phyloP scores from a whole-genome alignment of 1,284 basidiomycete genomes.

The Irpex rosettiformis region DNA sequence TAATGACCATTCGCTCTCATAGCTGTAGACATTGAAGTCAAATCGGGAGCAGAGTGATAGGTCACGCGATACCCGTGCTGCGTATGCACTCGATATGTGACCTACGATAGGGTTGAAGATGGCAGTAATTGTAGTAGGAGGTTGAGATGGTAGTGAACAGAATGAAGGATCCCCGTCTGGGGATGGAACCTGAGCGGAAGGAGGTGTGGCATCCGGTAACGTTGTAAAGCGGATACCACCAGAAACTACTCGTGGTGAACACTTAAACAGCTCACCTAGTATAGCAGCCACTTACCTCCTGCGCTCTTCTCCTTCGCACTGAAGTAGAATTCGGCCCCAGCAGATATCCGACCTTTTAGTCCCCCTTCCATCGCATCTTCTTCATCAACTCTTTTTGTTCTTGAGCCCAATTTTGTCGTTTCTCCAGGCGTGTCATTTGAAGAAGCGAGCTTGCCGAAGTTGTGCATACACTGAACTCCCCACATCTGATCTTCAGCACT shows the following conservation, averaged over 20 bases:
- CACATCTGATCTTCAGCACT: conserved; percentile 93
- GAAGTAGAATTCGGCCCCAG: conserved; percentile 93
- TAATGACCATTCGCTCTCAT: conserved; percentile 93
- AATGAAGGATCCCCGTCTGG: background rate
- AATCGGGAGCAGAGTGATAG: conserved; percentile 90
- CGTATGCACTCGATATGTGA: conserved; percentile 89
- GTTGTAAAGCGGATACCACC: conserved; percentile 93
- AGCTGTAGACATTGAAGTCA: conserved; percentile 96
- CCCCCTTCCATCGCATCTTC: conserved; percentile 90
- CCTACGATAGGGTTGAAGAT: conserved; percentile 97
- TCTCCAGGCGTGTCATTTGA: conserved; percentile 30
- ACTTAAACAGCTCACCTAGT: background rate
- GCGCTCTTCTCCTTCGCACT: conserved; percentile 92
- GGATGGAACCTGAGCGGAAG: conserved; percentile 47
- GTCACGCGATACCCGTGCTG: conserved; percentile 82
- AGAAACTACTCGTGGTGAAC: conserved; percentile 58
- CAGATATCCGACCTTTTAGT: conserved; percentile 83
- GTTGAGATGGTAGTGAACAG: conserved; percentile 53
- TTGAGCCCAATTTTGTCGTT: conserved; percentile 21
- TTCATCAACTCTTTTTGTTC: conserved; percentile 76
- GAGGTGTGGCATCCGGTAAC: conserved; percentile 71
- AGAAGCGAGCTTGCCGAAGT: conserved; percentile 70
- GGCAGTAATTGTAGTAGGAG: conserved; percentile 92
- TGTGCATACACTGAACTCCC: conserved; percentile 88
- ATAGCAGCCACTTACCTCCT: conserved; percentile 59